Evolutionary conservation across 202 grass and related monocot genomes (phyloP).

Genomic region (Cymbopogon flexuosus): DNA sequence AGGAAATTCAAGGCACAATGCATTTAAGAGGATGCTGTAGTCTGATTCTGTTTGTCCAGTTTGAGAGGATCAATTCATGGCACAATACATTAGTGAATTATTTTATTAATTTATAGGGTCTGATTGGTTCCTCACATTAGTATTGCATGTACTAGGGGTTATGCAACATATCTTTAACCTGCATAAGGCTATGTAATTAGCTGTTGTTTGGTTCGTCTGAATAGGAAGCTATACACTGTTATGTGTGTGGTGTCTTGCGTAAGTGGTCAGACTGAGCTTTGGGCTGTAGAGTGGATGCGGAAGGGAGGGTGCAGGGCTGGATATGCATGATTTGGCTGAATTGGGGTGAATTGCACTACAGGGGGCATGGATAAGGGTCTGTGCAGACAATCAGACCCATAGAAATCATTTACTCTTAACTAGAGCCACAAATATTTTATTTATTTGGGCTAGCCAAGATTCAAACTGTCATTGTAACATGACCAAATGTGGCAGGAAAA

Average conservation of each 20-base stretch:
- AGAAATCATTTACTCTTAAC: not conserved
- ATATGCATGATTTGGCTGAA: not conserved
- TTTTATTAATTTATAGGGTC: not conserved
- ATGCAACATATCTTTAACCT: not conserved
- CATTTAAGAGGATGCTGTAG: not conserved
- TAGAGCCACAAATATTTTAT: not conserved
- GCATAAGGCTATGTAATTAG: not conserved
- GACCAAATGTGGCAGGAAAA: conserved; percentile 58
- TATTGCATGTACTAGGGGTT: not conserved
- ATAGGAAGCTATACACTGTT: not conserved
- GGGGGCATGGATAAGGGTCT: not conserved
- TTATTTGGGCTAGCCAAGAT: not conserved
- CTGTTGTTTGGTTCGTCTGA: not conserved
- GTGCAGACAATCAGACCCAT: not conserved
- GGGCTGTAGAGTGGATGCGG: not conserved
- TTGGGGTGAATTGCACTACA: not conserved
- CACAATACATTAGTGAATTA: not conserved
- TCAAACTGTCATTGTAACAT: conserved; percentile 29
- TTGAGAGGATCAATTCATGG: not conserved
- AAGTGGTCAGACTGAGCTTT: not conserved
- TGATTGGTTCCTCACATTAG: not conserved
- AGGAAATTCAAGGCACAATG: not conserved
- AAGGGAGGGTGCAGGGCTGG: not conserved
- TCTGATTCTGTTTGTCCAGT: not conserved
- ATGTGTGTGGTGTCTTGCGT: not conserved